Evolutionary conservation across 495 filamentous ascomycete genomes (phyloP).

Genomic region (Hyaloscypha variabilis): DNA sequence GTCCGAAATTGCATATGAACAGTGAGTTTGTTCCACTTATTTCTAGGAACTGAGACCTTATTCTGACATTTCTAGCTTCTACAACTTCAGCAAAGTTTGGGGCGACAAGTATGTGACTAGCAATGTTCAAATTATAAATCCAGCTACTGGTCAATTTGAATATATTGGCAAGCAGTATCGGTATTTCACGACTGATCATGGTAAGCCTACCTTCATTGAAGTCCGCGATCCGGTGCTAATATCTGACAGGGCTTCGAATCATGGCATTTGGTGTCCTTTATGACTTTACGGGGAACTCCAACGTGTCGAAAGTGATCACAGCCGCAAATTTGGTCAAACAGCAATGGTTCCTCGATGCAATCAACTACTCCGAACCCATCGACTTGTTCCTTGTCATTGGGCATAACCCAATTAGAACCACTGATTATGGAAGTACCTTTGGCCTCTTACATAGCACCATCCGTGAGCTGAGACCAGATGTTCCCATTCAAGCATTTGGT

Average conservation of each 20-base stretch:
- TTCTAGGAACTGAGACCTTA: neutral
- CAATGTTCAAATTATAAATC: constrained; percentile 77
- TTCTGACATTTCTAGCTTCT: neutral
- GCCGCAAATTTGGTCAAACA: constrained; percentile 78
- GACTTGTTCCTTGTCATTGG: constrained; percentile 88
- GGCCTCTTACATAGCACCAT: constrained; percentile 67
- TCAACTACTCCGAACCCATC: constrained; percentile 78
- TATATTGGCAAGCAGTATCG: constrained; percentile 86
- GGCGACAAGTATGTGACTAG: constrained; percentile 69
- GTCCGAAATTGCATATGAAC: constrained; percentile 59
- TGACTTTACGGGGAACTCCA: constrained; percentile 83
- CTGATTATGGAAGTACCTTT: constrained; percentile 56
- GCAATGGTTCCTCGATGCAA: constrained; percentile 84
- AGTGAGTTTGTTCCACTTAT: constrained; percentile 56
- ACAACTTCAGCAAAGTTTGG: constrained; percentile 54
- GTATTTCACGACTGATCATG: constrained; percentile 71
- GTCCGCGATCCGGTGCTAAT: neutral
- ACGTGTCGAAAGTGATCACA: constrained; percentile 80
- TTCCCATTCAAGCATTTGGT: constrained; percentile 80
- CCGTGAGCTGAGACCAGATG: constrained; percentile 62
- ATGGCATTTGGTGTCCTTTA: constrained; percentile 91
- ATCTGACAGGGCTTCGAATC: constrained; percentile 69
- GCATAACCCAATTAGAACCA: constrained; percentile 68
- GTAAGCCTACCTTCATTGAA: constrained; percentile 37
- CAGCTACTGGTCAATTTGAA: constrained; percentile 59